A percentile compares a stretch with the other conserved stretches of the same genome.
Evolutionary conservation across 257 asterid species (phyloP).

Genomic region (Verbascum thapsus): DNA sequence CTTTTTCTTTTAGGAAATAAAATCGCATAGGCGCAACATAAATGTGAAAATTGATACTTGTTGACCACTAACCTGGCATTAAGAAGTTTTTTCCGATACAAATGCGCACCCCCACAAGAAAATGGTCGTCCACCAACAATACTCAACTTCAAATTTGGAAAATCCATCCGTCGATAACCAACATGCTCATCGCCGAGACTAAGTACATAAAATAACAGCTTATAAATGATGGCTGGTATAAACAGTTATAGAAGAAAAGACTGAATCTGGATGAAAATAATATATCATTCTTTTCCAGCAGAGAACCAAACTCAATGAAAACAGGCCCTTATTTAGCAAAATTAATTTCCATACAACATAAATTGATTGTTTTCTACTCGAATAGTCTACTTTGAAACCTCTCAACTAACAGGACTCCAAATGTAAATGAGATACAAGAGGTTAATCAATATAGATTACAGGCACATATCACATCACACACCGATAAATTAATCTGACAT

Average conservation of each 20-base stretch:
- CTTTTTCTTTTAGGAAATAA: constrained; percentile 4
- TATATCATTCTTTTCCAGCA: background rate
- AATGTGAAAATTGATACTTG: background rate
- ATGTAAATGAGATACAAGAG: background rate
- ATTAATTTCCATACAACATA: no score
- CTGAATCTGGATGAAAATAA: background rate
- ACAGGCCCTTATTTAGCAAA: no score
- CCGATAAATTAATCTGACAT: background rate
- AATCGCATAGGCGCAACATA: background rate
- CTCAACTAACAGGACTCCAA: background rate
- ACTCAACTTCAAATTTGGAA: constrained; percentile 66
- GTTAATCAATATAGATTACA: background rate
- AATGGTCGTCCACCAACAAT: constrained; percentile 96
- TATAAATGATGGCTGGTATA: background rate
- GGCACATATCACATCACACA: background rate
- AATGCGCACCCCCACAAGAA: constrained; percentile 73
- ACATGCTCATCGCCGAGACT: constrained; percentile 94
- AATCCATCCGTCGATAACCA: constrained; percentile 74
- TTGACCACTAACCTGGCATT: constrained; percentile 57
- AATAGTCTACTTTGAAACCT: no score
- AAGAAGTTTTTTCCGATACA: constrained; percentile 68
- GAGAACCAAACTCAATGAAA: no score
- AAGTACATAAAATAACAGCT: constrained; percentile 20
- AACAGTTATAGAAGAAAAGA: background rate
- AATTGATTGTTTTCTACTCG: no score